phyloP scores from a whole-genome alignment of 352 stramenopile species.

The Phytophthora sojae region DNA sequence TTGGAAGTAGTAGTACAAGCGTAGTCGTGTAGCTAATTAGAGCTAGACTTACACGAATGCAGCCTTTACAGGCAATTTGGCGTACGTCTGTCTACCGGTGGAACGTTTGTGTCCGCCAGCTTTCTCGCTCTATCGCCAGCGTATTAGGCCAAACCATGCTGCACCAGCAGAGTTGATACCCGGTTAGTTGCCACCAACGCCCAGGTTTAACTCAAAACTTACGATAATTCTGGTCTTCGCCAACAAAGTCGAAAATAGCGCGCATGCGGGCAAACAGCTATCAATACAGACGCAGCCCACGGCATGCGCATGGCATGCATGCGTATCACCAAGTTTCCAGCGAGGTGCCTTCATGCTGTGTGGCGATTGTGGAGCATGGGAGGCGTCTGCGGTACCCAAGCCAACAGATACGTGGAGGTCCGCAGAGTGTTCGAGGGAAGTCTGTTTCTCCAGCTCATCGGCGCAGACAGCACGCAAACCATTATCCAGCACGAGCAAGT shows the following conservation, averaged over 20 bases:
- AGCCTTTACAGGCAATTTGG: no score
- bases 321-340: conserved; percentile 5
- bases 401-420: conserved; percentile 46
- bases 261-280: conserved; percentile 1
- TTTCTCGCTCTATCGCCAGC: neutral
- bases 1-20: no score
- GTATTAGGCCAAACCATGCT: neutral
- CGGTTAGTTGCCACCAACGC: neutral
- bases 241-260: conserved; percentile 27
- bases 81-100: no score
- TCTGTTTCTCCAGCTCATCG: conserved; percentile 72
- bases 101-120: no score
- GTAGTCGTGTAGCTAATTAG: no score
- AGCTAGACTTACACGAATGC: no score
- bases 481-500: conserved; percentile 60
- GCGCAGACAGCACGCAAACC: conserved; percentile 53
- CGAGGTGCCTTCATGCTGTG: conserved; percentile 19
- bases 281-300: neutral
- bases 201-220: neutral
- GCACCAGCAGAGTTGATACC: neutral
- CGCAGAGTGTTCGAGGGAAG: conserved; percentile 60
- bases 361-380: conserved; percentile 51
- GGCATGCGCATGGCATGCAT: neutral
- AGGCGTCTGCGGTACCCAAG: conserved; percentile 53
- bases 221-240: conserved; percentile 1